phyloP scores from a whole-genome alignment of 257 asterid species.

The Solanum etuberosum region DNA sequence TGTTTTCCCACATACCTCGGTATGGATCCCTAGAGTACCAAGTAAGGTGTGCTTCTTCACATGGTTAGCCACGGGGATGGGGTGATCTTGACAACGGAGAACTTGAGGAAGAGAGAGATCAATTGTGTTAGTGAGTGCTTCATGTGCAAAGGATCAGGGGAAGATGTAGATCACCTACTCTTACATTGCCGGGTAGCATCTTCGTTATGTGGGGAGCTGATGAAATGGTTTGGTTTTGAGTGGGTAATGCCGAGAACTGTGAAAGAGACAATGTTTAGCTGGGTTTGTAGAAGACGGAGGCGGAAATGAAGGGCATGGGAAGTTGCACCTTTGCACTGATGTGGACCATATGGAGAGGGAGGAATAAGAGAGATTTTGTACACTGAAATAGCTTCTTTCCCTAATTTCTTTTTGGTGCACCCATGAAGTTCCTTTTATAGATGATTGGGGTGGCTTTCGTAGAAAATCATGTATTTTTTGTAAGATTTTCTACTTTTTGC shows the following conservation, averaged over 20 bases:
- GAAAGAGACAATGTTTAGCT: neutral
- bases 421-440: neutral
- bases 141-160: neutral
- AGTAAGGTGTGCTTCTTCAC: neutral
- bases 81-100: neutral
- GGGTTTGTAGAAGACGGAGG: neutral
- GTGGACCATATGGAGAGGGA: neutral
- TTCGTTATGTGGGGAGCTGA: neutral
- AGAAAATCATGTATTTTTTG: neutral
- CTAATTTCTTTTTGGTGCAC: neutral
- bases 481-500: neutral
- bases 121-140: neutral
- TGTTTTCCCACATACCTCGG: neutral
- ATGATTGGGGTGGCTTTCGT: neutral
- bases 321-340: neutral
- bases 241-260: neutral
- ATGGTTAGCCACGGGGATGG: neutral
- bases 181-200: neutral
- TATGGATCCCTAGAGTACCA: neutral
- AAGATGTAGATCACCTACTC: neutral
- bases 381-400: neutral
- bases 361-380: neutral
- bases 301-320: neutral
- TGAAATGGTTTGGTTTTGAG: neutral
- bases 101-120: neutral